Evolutionary conservation across 1,284 basidiomycete species (phyloP).

Genomic region (Meripilus lineatus): DNA sequence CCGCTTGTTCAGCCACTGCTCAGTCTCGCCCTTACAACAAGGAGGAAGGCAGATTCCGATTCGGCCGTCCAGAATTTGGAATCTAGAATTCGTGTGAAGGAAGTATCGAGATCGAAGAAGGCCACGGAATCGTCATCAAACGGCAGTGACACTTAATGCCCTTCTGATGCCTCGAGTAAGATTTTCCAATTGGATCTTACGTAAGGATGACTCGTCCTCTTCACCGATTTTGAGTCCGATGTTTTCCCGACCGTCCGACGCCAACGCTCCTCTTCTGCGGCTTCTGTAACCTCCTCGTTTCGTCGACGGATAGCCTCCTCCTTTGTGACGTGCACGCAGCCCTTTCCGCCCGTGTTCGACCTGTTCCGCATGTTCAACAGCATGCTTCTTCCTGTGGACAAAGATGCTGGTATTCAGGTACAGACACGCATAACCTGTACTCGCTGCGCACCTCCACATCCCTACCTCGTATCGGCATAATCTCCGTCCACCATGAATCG

Average conservation of each 20-base stretch:
- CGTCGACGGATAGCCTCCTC: constrained; percentile 53
- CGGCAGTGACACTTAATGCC: constrained; percentile 20
- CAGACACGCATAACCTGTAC: constrained; percentile 1
- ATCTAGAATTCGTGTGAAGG: too few species aligned
- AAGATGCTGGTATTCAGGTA: not conserved
- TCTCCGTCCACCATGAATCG: constrained; percentile 76
- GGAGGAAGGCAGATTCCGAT: constrained; percentile 60
- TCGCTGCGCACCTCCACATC: constrained; percentile 71
- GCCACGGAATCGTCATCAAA: constrained; percentile 83
- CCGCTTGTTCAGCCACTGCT: too few species aligned
- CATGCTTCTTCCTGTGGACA: constrained; percentile 53
- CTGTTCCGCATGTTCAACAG: constrained; percentile 59
- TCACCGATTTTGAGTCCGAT: constrained; percentile 33
- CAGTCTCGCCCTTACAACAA: too few species aligned
- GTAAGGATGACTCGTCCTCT: constrained; percentile 50
- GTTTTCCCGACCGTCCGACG: constrained; percentile 41
- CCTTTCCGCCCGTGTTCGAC: constrained; percentile 47
- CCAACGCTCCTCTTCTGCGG: constrained; percentile 45
- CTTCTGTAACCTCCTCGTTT: constrained; percentile 43
- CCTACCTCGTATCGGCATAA: constrained; percentile 74
- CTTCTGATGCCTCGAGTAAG: constrained; percentile 34
- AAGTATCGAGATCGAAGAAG: constrained; percentile 40
- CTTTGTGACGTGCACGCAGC: constrained; percentile 44
- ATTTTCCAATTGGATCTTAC: constrained; percentile 54
- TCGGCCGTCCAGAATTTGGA: constrained; percentile 53